Conservation (phyloP, 768 basidiomycete species). For the Tephrocybe sp. region DNA sequence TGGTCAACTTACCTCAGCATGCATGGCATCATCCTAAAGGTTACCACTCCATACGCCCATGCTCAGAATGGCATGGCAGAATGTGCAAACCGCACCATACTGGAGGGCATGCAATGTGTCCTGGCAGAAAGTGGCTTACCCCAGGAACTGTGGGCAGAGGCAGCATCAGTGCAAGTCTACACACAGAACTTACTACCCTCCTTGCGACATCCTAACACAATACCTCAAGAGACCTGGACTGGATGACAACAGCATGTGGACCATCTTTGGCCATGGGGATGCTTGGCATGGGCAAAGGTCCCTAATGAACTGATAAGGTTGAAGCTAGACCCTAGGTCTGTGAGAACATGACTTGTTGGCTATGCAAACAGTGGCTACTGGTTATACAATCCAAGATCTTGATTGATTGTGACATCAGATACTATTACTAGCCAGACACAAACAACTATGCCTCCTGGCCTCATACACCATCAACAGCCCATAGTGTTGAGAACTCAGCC, state of each 20-base stretch:
- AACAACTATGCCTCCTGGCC: background rate
- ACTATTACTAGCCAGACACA: background rate
- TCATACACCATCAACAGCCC: no score
- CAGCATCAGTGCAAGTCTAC: background rate
- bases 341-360: background rate
- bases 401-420: background rate
- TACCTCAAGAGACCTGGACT: conserved; percentile 12
- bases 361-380: background rate
- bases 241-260: background rate
- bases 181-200: background rate
- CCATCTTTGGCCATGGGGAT: conserved; percentile 1
- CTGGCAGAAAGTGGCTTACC: background rate
- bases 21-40: background rate
- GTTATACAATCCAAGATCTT: background rate
- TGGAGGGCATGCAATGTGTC: background rate
- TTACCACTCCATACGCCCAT: background rate
- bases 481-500: no score
- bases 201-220: background rate
- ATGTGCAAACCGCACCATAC: background rate
- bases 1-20: background rate
- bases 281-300: background rate
- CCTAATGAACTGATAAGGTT: background rate
- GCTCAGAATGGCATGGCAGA: background rate
- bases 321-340: background rate
- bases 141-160: background rate